phyloP scores from a whole-genome alignment of 805 yeast species.

The Scheffersomyces lignosus region DNA sequence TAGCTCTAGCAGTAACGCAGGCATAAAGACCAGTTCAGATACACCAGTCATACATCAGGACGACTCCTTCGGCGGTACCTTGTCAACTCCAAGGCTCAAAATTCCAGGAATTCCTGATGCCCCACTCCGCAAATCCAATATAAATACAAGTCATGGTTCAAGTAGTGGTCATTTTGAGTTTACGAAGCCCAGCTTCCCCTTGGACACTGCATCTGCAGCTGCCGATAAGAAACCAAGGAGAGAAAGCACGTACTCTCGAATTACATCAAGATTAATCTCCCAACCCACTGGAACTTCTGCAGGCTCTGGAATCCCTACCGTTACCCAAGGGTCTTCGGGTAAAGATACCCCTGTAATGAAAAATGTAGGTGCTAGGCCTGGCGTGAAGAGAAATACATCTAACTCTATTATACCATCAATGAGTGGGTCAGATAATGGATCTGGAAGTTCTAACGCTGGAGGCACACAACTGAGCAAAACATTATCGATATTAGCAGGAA shows the following conservation, averaged over 20 bases:
- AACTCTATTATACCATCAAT: slow-evolving; percentile 5
- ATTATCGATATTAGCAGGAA: slow-evolving; percentile 11
- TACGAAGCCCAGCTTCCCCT: slow-evolving; percentile 30
- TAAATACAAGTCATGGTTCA: slow-evolving; percentile 14
- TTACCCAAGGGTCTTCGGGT: not conserved
- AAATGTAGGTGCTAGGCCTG: not conserved
- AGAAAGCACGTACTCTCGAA: slow-evolving; percentile 42
- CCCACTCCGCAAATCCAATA: slow-evolving; percentile 33
- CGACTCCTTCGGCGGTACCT: slow-evolving; percentile 21
- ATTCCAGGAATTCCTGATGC: slow-evolving; percentile 33
- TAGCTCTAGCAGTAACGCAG: slow-evolving; percentile 20
- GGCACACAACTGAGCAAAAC: not conserved
- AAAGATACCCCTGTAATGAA: slow-evolving; percentile 7
- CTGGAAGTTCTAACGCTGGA: not conserved
- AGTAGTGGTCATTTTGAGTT: slow-evolving; percentile 25
- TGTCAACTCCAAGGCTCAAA: slow-evolving; percentile 31
- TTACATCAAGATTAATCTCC: slow-evolving; percentile 48
- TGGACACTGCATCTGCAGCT: slow-evolving; percentile 5
- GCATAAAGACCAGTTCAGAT: slow-evolving; percentile 3
- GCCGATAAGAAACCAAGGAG: slow-evolving; percentile 22
- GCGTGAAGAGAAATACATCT: slow-evolving; percentile 8
- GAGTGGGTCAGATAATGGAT: not conserved
- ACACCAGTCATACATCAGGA: slow-evolving; percentile 20
- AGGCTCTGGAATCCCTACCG: slow-evolving; percentile 1
- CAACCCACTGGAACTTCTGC: slow-evolving; percentile 28